phyloP scores from a whole-genome alignment of 257 asterid species.

The Solanum rostratum region DNA sequence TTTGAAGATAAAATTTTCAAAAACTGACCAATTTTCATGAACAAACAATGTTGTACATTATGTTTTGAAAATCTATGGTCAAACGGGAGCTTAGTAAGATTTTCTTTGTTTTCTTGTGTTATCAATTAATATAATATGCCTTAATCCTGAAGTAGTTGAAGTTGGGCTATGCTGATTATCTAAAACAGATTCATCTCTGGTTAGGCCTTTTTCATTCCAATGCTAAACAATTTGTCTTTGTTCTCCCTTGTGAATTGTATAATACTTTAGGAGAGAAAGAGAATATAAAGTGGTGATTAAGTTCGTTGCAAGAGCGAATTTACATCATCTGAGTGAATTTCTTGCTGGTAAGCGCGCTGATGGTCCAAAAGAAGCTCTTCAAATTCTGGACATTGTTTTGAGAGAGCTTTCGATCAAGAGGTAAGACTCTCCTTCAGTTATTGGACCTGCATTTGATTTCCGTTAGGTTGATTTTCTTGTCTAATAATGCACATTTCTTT shows the following conservation, averaged over 20 bases:
- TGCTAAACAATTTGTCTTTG: background rate
- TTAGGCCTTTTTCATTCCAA: background rate
- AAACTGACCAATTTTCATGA: background rate
- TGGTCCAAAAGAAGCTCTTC: conserved; percentile 90
- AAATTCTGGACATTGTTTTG: conserved; percentile 87
- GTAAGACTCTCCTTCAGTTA: conserved; percentile 16
- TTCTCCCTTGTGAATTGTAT: background rate
- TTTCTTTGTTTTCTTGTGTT: background rate
- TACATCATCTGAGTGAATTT: conserved; percentile 84
- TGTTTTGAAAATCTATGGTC: background rate
- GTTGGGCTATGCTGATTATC: background rate
- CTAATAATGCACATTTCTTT: background rate
- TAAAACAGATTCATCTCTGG: background rate
- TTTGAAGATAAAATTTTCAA: background rate
- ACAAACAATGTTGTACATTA: background rate
- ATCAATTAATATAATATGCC: background rate
- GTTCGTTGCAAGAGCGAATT: conserved; percentile 77
- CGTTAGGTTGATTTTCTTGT: background rate
- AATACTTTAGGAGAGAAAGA: conserved; percentile 57
- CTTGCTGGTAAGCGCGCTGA: conserved; percentile 96
- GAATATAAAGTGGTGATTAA: conserved; percentile 77
- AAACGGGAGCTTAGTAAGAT: background rate
- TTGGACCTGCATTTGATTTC: background rate
- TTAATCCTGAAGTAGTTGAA: background rate
- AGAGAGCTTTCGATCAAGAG: conserved; percentile 81